phyloP scores from a whole-genome alignment of 495 filamentous ascomycete species.

The Hypomontagnella monticulosa region DNA sequence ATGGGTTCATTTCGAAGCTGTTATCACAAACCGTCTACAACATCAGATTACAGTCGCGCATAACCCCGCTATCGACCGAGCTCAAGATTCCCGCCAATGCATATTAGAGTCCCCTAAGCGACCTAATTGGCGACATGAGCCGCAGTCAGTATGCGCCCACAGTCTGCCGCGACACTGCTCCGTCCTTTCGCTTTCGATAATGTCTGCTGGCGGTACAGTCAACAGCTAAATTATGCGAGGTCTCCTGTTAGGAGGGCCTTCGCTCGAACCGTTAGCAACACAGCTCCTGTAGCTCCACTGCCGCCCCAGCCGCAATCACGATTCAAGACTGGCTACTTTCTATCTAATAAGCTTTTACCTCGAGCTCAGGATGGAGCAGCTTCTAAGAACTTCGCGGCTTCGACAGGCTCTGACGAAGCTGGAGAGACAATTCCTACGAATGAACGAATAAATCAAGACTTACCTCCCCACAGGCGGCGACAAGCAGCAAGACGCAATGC shows the following conservation, averaged over 20 bases:
- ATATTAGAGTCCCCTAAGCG: slow-evolving; percentile 1
- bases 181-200: slow-evolving; percentile 40
- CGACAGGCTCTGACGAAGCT: slow-evolving; percentile 6
- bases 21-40: not conserved
- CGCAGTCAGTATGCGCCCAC: slow-evolving; percentile 48
- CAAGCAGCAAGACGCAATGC: slow-evolving; percentile 49
- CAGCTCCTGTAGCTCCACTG: not conserved
- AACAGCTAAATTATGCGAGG: slow-evolving; percentile 21
- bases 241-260: slow-evolving; percentile 13
- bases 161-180: slow-evolving; percentile 44
- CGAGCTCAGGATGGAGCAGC: slow-evolving; percentile 27
- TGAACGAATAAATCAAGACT: slow-evolving; percentile 31
- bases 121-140: slow-evolving; percentile 42
- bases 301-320: slow-evolving; percentile 25
- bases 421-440: not conserved
- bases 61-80: no score
- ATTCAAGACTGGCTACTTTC: slow-evolving; percentile 53
- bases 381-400: slow-evolving; percentile 22
- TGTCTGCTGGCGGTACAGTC: slow-evolving; percentile 46
- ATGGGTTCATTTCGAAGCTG: slow-evolving; percentile 9
- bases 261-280: slow-evolving; percentile 6
- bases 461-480: slow-evolving; percentile 56
- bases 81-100: slow-evolving; percentile 16
- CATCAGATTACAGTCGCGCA: not conserved
- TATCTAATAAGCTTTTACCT: slow-evolving; percentile 51